These are phyloP conservation scores for Boletus insuetus DNA, from an alignment of 768 basidiomycete genomes.

Conservation along the genomic window DNA sequence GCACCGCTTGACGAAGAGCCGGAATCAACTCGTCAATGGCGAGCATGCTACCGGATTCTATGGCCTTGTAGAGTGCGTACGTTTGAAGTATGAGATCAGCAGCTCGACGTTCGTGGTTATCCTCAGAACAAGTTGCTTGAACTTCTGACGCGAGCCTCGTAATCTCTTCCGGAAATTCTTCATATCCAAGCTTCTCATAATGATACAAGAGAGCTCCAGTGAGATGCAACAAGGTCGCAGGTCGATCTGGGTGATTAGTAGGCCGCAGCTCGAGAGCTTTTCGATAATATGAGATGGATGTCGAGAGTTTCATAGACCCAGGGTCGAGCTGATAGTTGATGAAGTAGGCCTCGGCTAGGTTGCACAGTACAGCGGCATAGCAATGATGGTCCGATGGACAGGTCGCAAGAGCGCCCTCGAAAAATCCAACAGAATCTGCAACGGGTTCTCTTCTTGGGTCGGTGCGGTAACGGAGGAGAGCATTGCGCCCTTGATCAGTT, in stretches of 20 bases:
- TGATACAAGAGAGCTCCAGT: not conserved
- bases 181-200: not conserved
- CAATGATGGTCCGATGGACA: not conserved
- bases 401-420: not conserved
- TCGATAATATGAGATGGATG: not conserved
- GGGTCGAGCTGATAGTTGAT: not conserved
- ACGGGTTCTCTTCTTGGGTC: not conserved
- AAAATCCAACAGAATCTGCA: not conserved
- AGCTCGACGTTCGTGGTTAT: not conserved
- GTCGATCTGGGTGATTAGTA: constrained; percentile 7
- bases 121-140: not conserved
- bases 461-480: not conserved
- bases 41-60: not conserved
- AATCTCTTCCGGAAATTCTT: not conserved
- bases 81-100: constrained; percentile 1
- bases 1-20: not conserved
- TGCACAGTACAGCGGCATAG: constrained; percentile 4
- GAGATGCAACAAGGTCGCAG: constrained; percentile 1
- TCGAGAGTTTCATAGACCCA: not conserved
- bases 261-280: constrained; percentile 9
- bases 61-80: not conserved
- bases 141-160: not conserved
- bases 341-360: constrained; percentile 4
- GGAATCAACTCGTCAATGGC: not conserved
- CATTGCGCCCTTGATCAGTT: constrained; percentile 2